Percentiles rank a stretch among this genome's conserved stretches.
Conservation (phyloP, 2,329 filamentous ascomycete species). For the Cordyceps militaris region DNA sequence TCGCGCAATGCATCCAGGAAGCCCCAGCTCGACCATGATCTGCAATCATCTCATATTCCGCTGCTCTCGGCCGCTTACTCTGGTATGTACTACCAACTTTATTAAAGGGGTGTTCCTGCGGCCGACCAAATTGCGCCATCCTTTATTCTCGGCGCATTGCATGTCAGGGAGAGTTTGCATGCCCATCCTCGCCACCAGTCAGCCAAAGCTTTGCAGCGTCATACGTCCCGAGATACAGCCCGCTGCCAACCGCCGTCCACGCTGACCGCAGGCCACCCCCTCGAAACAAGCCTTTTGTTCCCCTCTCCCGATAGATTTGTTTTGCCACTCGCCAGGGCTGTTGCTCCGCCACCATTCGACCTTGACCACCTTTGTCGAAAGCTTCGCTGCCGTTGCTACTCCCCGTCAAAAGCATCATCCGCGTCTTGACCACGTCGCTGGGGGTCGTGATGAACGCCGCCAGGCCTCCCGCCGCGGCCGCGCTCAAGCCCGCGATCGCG, state of each 20-base stretch:
- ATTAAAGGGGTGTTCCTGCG: background rate
- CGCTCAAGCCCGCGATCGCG: conserved; percentile 63
- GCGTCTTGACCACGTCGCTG: conserved; percentile 81
- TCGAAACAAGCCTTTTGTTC: conserved; percentile 67
- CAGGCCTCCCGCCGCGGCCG: conserved; percentile 64
- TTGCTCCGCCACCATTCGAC: conserved; percentile 19
- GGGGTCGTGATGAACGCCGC: conserved; percentile 81
- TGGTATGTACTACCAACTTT: background rate
- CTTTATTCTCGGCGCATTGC: background rate
- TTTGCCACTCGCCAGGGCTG: conserved; percentile 53
- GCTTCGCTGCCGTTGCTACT: conserved; percentile 23
- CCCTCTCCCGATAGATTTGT: conserved; percentile 59
- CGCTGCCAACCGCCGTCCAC: conserved; percentile 79
- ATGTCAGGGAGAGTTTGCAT: background rate
- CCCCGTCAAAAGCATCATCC: conserved; percentile 70
- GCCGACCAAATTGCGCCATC: background rate
- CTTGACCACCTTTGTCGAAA: conserved; percentile 23
- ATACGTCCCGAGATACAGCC: conserved; percentile 80
- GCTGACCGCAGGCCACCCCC: conserved; percentile 65
- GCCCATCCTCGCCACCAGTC: conserved; percentile 21
- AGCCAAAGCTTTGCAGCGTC: conserved; percentile 68
- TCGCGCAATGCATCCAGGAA: background rate
- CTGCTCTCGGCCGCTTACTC: background rate
- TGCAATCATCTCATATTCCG: background rate
- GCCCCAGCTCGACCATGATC: background rate